phyloP scores from a whole-genome alignment of 2,329 filamentous ascomycete species.

The Sclerotinia glacialis region DNA sequence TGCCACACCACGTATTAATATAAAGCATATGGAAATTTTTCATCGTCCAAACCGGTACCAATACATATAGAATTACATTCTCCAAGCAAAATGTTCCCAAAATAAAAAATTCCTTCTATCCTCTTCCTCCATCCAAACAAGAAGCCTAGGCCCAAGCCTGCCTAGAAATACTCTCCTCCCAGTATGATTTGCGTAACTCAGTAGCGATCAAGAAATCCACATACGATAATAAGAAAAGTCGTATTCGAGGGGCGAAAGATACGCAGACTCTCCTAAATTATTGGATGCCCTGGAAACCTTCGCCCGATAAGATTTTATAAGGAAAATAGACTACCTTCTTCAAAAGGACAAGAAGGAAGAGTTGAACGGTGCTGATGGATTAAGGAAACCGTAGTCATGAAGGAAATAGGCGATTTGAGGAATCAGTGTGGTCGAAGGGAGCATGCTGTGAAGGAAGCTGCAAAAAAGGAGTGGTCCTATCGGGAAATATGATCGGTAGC shows the following conservation, averaged over 20 bases:
- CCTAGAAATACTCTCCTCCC: neutral
- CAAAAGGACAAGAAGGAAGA: neutral
- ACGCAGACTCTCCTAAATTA: neutral
- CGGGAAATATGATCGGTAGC: neutral
- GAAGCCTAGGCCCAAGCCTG: neutral
- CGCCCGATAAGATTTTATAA: neutral
- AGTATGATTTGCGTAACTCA: neutral
- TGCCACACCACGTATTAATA: too few relatives aligned
- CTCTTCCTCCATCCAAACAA: neutral
- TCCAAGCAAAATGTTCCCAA: neutral
- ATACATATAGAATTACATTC: neutral
- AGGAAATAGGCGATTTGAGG: neutral
- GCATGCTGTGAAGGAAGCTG: neutral
- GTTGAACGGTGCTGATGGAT: neutral
- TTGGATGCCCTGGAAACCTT: neutral
- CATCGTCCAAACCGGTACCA: neutral
- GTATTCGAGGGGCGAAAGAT: neutral
- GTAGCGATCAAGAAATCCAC: neutral
- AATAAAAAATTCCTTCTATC: neutral
- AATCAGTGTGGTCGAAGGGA: neutral
- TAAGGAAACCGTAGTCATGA: neutral
- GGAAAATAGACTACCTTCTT: neutral
- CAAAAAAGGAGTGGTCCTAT: neutral
- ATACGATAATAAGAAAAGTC: neutral
- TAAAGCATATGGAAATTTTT: too few relatives aligned